Percentiles rank a stretch among this genome's conserved stretches.
Conservation (phyloP, 768 basidiomycete genomes). For the Cubamyces lactineus region DNA sequence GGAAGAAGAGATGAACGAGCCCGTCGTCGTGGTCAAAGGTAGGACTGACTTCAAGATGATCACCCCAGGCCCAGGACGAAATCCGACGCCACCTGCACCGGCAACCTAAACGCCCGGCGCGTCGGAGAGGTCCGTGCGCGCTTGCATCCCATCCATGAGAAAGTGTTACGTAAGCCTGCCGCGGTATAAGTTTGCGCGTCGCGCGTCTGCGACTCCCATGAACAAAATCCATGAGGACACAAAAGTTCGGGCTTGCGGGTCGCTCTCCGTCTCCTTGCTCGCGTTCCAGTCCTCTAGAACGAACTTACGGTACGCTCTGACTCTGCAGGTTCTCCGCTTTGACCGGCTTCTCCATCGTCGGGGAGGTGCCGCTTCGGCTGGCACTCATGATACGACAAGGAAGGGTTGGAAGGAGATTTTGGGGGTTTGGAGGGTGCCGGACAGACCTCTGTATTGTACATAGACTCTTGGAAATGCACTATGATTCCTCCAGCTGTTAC, state of each 20-base stretch:
- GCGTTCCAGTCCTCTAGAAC: slow-evolving; percentile 92
- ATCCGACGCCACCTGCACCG: slow-evolving; percentile 7
- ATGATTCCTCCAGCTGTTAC: too few relatives aligned
- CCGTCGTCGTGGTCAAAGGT: background rate
- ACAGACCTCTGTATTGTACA: slow-evolving; percentile 32
- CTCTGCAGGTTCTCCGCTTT: slow-evolving; percentile 42
- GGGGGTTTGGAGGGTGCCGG: slow-evolving; percentile 36
- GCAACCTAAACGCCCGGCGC: slow-evolving; percentile 10
- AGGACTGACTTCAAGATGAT: background rate
- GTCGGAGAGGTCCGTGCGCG: slow-evolving; percentile 11
- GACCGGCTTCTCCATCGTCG: slow-evolving; percentile 47
- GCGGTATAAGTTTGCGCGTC: slow-evolving; percentile 29
- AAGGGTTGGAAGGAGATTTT: slow-evolving; percentile 41
- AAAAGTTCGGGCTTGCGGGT: slow-evolving; percentile 91
- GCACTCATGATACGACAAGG: slow-evolving; percentile 62
- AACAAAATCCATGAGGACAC: slow-evolving; percentile 85
- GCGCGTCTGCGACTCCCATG: slow-evolving; percentile 38
- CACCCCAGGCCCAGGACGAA: background rate
- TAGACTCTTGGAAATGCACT: background rate
- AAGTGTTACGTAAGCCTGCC: slow-evolving; percentile 45
- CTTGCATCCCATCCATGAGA: slow-evolving; percentile 38
- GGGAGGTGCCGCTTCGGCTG: slow-evolving; percentile 75
- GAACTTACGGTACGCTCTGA: slow-evolving; percentile 40
- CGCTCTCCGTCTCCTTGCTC: slow-evolving; percentile 86
- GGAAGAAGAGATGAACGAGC: background rate